These are phyloP conservation scores for Hymenoscyphus repandus DNA, from an alignment of 2,329 filamentous ascomycete species.

Conservation along the genomic window DNA sequence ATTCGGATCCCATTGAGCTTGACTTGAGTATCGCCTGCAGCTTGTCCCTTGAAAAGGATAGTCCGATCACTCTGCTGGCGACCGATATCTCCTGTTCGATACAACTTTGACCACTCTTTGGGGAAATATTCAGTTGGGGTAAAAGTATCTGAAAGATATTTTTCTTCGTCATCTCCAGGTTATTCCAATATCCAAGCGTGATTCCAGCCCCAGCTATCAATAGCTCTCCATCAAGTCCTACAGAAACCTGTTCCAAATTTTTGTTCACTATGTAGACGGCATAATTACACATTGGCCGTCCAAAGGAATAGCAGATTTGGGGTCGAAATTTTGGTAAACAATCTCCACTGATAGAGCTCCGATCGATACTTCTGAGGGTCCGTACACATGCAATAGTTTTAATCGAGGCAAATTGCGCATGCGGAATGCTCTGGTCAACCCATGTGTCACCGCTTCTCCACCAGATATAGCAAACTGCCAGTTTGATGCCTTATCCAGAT, in stretches of 20 bases:
- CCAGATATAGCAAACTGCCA: constrained; percentile 23
- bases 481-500: neutral
- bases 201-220: constrained; percentile 35
- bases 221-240: constrained; percentile 38
- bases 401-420: too few relatives aligned
- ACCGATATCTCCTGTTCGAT: constrained; percentile 32
- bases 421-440: too few relatives aligned
- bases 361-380: too few relatives aligned
- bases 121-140: constrained; percentile 1
- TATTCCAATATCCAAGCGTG: constrained; percentile 32
- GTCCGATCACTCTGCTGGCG: constrained; percentile 26
- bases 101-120: neutral
- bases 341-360: constrained; percentile 21
- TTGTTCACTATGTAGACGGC: too few relatives aligned
- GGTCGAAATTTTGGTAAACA: constrained; percentile 33
- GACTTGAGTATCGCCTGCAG: constrained; percentile 32
- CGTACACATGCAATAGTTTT: too few relatives aligned
- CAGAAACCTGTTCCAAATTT: too few relatives aligned
- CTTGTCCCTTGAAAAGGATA: constrained; percentile 29
- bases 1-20: constrained; percentile 36
- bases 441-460: too few relatives aligned
- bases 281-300: too few relatives aligned
- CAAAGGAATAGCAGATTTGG: too few relatives aligned
- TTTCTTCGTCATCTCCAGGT: constrained; percentile 36
- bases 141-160: too few relatives aligned